Conservation (phyloP, 805 yeast species). For the Debaryomyces tyrocola region DNA sequence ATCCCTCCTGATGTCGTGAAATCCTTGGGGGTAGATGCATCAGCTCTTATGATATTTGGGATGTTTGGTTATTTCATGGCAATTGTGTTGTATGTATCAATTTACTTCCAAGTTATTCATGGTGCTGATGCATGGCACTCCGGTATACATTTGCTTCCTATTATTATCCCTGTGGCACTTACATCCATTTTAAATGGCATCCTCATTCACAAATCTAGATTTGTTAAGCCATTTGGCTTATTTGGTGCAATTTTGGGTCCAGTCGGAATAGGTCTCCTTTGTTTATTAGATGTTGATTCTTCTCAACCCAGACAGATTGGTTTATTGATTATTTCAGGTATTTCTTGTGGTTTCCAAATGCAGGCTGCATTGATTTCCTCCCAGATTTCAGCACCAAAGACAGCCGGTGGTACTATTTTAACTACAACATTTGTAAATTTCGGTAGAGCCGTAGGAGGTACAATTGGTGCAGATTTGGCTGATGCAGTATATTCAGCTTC, state of each 20-base stretch:
- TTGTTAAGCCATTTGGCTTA: slow-evolving; percentile 42
- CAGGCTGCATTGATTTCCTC: slow-evolving; percentile 46
- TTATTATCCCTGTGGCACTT: slow-evolving; percentile 38
- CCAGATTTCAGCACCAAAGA: slow-evolving; percentile 52
- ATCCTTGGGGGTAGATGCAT: slow-evolving; percentile 35
- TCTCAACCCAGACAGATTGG: slow-evolving; percentile 40
- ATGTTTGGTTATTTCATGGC: slow-evolving; percentile 40
- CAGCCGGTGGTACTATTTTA: slow-evolving; percentile 49
- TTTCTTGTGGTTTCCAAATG: slow-evolving; percentile 46
- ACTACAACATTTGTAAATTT: slow-evolving; percentile 47
- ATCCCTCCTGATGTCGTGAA: slow-evolving; percentile 45
- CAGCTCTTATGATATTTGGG: slow-evolving; percentile 33
- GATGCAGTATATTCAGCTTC: slow-evolving; percentile 40
- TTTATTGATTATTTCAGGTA: slow-evolving; percentile 46
- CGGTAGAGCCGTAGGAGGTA: slow-evolving; percentile 46
- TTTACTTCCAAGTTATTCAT: slow-evolving; percentile 52
- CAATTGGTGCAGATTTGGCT: slow-evolving; percentile 43
- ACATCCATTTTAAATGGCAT: slow-evolving; percentile 39
- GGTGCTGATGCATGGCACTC: slow-evolving; percentile 42
- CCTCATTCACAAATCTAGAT: slow-evolving; percentile 34
- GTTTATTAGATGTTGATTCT: slow-evolving; percentile 42
- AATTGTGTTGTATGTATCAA: slow-evolving; percentile 18
- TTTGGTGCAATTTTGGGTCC: slow-evolving; percentile 34
- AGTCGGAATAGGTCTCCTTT: slow-evolving; percentile 46
- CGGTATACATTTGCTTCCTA: slow-evolving; percentile 47